Percentiles rank a stretch among this genome's conserved stretches.
Conservation (phyloP, 495 filamentous ascomycete species). For the Trichoderma reesei region DNA sequence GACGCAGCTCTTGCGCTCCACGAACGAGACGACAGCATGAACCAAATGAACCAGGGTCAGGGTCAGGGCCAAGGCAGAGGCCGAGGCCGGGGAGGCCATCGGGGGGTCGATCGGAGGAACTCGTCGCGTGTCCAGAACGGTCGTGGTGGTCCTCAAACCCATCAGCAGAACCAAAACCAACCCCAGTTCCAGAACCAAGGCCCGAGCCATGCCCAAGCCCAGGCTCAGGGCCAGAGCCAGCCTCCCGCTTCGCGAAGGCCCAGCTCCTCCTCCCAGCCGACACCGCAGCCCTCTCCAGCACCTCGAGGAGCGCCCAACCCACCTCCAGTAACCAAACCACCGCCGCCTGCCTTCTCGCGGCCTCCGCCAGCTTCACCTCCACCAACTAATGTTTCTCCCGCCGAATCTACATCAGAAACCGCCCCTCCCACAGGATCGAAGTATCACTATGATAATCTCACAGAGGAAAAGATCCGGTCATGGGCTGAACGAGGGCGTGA, state of each 20-base stretch:
- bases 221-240: neutral
- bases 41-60: slow-evolving; percentile 18
- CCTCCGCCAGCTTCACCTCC: slow-evolving; percentile 16
- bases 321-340: slow-evolving; percentile 22
- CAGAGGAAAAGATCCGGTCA: slow-evolving; percentile 33
- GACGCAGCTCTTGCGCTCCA: slow-evolving; percentile 40
- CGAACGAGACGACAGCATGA: slow-evolving; percentile 30
- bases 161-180: neutral
- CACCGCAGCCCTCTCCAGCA: slow-evolving; percentile 28
- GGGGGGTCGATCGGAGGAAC: slow-evolving; percentile 34
- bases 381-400: slow-evolving; percentile 17
- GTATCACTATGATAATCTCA: slow-evolving; percentile 41
- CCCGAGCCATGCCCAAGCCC: neutral
- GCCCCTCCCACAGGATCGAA: slow-evolving; percentile 22
- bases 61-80: slow-evolving; percentile 28
- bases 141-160: neutral
- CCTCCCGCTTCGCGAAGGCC: neutral
- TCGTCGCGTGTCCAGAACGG: slow-evolving; percentile 25
- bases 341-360: neutral
- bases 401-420: slow-evolving; percentile 16
- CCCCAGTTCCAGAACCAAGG: neutral
- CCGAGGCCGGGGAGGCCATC: slow-evolving; percentile 27
- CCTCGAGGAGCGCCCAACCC: slow-evolving; percentile 34
- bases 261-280: slow-evolving; percentile 13
- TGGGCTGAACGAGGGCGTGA: slow-evolving; percentile 43